Percentiles rank a stretch among this genome's conserved stretches.
Evolutionary conservation across 495 filamentous ascomycete species (phyloP).

Genomic region (Letharia lupina): DNA sequence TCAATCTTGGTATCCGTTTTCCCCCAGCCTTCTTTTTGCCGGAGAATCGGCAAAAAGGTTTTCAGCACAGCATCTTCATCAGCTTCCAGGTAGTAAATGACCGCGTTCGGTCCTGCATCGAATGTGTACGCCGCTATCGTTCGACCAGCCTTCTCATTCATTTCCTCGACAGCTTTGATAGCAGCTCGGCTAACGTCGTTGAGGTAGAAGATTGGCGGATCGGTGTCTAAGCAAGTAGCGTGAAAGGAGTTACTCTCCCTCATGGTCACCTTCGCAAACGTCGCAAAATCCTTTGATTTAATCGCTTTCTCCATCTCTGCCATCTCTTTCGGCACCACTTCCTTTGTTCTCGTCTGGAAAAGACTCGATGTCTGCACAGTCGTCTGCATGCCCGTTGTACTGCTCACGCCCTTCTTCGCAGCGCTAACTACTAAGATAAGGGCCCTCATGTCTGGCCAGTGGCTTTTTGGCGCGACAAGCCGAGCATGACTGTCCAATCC

Average conservation of each 20-base stretch:
- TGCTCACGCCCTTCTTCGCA: conserved; percentile 88
- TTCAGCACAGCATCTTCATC: conserved; percentile 63
- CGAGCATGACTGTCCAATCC: conserved; percentile 79
- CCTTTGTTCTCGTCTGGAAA: conserved; percentile 61
- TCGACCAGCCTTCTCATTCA: conserved; percentile 63
- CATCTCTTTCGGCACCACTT: conserved; percentile 80
- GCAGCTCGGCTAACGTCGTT: conserved; percentile 85
- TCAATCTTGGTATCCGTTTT: conserved; percentile 40
- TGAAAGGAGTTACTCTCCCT: conserved; percentile 95
- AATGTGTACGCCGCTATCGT: conserved; percentile 90
- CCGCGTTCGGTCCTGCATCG: conserved; percentile 93
- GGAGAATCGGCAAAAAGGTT: conserved; percentile 49
- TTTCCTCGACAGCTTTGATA: conserved; percentile 75
- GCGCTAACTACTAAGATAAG: conserved; percentile 82
- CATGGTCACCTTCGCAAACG: conserved; percentile 90
- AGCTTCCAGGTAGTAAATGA: conserved; percentile 85
- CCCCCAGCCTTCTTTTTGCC: conserved; percentile 29
- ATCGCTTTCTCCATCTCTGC: conserved; percentile 79
- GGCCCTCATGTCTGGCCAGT: conserved; percentile 94
- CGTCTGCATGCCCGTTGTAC: conserved; percentile 91
- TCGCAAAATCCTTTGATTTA: conserved; percentile 62
- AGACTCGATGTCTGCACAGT: conserved; percentile 81
- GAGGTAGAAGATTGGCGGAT: conserved; percentile 95
- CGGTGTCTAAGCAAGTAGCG: conserved; percentile 86
- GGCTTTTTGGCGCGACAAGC: conserved; percentile 71